A percentile compares a stretch with the other conserved stretches of the same genome.
phyloP scores from a whole-genome alignment of 169 alveolate species.

The Plasmodium chabaudi region DNA sequence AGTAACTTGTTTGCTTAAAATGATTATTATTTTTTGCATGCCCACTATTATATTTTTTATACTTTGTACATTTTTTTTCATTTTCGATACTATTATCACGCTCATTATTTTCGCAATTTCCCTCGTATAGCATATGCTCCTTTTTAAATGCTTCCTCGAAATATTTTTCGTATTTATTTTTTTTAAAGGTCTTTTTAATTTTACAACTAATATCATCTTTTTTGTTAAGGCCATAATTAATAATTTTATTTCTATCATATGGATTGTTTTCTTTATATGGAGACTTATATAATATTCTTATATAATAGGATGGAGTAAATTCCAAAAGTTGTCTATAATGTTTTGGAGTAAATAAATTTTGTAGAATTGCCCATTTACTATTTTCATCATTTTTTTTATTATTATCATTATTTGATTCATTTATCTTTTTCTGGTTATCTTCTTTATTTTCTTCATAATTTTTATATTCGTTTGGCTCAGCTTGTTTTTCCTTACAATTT shows the following conservation, averaged over 20 bases:
- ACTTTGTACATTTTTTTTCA: background rate
- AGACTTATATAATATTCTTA: constrained; percentile 66
- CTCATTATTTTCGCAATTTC: background rate
- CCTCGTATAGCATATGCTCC: constrained; percentile 28
- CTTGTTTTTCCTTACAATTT: background rate
- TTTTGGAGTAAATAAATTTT: constrained; percentile 35
- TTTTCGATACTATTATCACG: background rate
- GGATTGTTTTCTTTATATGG: constrained; percentile 33
- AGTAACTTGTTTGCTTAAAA: no score
- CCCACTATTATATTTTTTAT: background rate
- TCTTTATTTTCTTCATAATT: background rate
- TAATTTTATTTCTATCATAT: constrained; percentile 13
- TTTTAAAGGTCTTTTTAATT: constrained; percentile 25
- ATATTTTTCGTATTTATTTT: constrained; percentile 60
- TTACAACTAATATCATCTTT: constrained; percentile 24
- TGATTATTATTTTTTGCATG: no score
- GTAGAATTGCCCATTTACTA: constrained; percentile 15
- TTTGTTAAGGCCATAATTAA: constrained; percentile 13
- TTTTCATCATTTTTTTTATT: constrained; percentile 5
- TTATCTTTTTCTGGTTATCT: background rate
- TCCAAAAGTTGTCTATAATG: constrained; percentile 48
- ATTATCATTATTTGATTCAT: constrained; percentile 9
- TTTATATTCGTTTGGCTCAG: background rate
- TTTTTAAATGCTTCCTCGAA: constrained; percentile 48
- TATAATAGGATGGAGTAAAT: constrained; percentile 73